phyloP scores from a whole-genome alignment of 2,329 filamentous ascomycete species.

The Hawksworthiomyces lignivorus region DNA sequence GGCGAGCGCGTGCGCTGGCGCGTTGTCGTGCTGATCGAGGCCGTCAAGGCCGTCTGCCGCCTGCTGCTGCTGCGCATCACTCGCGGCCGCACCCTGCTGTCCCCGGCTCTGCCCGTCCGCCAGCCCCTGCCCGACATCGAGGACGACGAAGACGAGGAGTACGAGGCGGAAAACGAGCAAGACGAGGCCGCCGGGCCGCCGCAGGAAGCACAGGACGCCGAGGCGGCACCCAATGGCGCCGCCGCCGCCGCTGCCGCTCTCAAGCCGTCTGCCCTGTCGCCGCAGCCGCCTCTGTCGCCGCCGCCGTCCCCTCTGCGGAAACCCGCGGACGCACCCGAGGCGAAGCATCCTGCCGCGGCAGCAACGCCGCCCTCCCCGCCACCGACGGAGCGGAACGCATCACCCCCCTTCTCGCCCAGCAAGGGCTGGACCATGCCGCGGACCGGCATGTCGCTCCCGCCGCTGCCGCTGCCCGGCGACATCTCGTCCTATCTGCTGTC shows the following conservation, averaged over 20 bases:
- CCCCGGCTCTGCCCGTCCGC: conserved; percentile 76
- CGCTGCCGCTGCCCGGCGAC: conserved; percentile 70
- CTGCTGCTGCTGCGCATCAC: conserved; percentile 76
- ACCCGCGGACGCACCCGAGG: background rate
- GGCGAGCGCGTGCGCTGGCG: conserved; percentile 80
- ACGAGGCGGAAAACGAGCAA: conserved; percentile 37
- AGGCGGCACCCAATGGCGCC: too few relatives aligned
- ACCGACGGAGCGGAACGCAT: conserved; percentile 13
- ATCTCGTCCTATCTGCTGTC: conserved; percentile 82
- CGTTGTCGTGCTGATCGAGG: conserved; percentile 76
- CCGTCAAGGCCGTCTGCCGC: conserved; percentile 77
- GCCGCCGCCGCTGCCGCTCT: conserved; percentile 27
- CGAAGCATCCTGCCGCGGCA: background rate
- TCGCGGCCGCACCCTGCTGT: conserved; percentile 72
- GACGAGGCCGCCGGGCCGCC: conserved; percentile 53
- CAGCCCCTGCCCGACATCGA: conserved; percentile 63
- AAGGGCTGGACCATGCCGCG: conserved; percentile 87
- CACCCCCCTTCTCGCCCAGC: conserved; percentile 29
- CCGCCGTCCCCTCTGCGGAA: conserved; percentile 13
- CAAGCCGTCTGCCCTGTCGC: background rate
- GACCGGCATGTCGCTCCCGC: conserved; percentile 78
- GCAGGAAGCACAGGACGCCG: conserved; percentile 21
- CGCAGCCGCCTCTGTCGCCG: conserved; percentile 12
- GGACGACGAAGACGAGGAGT: conserved; percentile 42
- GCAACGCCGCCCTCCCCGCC: conserved; percentile 11